Conservation (phyloP, 768 basidiomycete genomes). For the Amanita pallidorosea region DNA sequence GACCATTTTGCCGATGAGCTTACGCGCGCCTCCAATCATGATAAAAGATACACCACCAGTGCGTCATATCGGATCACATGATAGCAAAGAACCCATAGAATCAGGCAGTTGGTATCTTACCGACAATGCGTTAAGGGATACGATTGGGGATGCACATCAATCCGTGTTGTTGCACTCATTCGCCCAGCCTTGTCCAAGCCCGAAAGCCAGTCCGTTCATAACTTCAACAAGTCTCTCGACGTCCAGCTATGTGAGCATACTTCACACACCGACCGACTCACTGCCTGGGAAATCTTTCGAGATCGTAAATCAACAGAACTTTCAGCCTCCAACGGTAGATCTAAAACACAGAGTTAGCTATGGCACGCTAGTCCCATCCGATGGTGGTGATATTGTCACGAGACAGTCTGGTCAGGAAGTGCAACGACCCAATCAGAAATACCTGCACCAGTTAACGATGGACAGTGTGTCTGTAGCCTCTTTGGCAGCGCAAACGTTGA, state of each 20-base stretch:
- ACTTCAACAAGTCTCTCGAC: background rate
- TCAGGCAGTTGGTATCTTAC: background rate
- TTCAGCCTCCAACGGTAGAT: background rate
- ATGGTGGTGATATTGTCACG: background rate
- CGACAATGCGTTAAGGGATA: background rate
- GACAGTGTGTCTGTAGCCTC: background rate
- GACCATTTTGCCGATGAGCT: background rate
- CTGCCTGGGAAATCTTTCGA: background rate
- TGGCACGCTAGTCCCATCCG: background rate
- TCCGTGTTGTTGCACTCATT: background rate
- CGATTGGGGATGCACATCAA: background rate
- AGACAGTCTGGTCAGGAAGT: background rate
- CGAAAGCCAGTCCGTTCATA: background rate
- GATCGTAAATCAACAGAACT: background rate
- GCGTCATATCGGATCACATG: background rate
- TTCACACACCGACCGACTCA: background rate
- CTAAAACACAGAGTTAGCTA: background rate
- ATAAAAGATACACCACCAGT: background rate
- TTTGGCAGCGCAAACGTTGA: background rate
- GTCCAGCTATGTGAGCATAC: background rate
- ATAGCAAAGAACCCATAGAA: background rate
- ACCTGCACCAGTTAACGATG: background rate
- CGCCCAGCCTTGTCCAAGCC: background rate
- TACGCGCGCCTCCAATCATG: background rate
- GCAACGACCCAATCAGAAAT: background rate